Evolutionary conservation across 2,329 filamentous ascomycete species (phyloP), one percentile per base, ranked within the genome.

Genomic region (Penicillium sp.): DNA sequence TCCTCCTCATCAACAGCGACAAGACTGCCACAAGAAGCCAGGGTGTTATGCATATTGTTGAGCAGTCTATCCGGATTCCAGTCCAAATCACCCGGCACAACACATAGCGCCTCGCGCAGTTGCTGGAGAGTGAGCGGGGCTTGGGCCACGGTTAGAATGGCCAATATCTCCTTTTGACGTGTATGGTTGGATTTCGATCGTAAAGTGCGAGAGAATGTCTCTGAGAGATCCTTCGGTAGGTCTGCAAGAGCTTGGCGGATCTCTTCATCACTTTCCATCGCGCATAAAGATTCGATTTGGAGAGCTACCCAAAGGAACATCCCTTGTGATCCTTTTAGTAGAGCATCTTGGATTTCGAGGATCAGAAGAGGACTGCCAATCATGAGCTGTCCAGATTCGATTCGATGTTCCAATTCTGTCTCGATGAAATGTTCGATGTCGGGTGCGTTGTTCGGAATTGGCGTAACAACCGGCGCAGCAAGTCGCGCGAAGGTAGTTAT

Each of bases 281-380:
- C 25, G 13, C 55, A 57, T n/a, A 57, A 13, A 4, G 47, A 37
- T 23, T 55, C 47, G 2, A 57, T 55, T 31, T 57, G 55, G 2
- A 57, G 47, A 37, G 38, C 52, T 32, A 50, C 52, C 55, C 52
- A 55, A n/a, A 57, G 48, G 25, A 52, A 55, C 55, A 57, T 57
- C 7, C 55, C 55, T 21, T 55, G 41, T 13, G 44, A 55, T 18
- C 55, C 55, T 15, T 48, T 31, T 15, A 41, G n/a, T 1, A 41
- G 39, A n/a, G 23, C 39, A 12, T 41, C 39, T n/a, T 41, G 39
- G 2, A 41, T 41, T 41, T 41, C 39, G 2, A 41, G 21, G 7
- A 41, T 41, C 8, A 41, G 8, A 16, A 41, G 23, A 27, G 39
- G 39, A 25, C 23, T 41, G 21, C 39, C 39, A n/a, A 41, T 41